Base-by-base conservation (phyloP, 108 stramenopile species). In the Aureococcus anophagefferens region DNA sequence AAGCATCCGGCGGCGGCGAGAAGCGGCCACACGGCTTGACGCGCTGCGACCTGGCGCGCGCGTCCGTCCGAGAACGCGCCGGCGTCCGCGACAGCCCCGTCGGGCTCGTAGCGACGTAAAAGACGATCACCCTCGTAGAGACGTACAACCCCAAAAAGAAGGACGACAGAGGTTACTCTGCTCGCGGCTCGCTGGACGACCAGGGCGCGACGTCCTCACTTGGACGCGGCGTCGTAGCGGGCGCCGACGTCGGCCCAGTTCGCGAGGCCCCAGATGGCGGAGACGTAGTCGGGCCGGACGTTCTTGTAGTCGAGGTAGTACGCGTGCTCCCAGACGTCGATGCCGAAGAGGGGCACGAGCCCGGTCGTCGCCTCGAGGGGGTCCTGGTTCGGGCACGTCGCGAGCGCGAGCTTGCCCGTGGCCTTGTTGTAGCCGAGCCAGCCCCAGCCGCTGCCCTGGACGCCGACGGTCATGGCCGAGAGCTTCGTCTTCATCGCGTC, bases 361-460 rank as follows among this genome's bases (percentile, higher is more conserved):
- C 98, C 98, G n/a, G 95, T 96, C 9, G 95, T 96, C 18, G 94
- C 91, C 70, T 94, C 85, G 63, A 97, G 87, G 30, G 98, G 98
- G 85, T 99, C 96, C 83, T 99, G 94, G 75, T 96, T 97, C 51
- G 93, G 77, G 75, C 91, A 88, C 35, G 94, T 92, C 33, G 90
- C 86, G 74, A 91, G 75, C 74, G 89, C 90, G 59, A 98, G 75
- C 66, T 74, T 74, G 68, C 81, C 88, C 65, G 83, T 89, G 76
- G 79, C 82, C 34, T 84, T 68, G 80, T 98, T 86, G 73, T 87
- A 95, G 14, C 92, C 98, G 36, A 99, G 88, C 98, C 98, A 99
- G 64, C 96, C 95, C 98, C 98, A 99, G 80, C 98, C 98, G 66
- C 87, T 89, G 65, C 98, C 98, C 80, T 98, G 96, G 64, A 99